These are phyloP conservation scores for Geotrichum reessii DNA, from an alignment of 1,139 yeast genomes.

Conservation along the genomic window DNA sequence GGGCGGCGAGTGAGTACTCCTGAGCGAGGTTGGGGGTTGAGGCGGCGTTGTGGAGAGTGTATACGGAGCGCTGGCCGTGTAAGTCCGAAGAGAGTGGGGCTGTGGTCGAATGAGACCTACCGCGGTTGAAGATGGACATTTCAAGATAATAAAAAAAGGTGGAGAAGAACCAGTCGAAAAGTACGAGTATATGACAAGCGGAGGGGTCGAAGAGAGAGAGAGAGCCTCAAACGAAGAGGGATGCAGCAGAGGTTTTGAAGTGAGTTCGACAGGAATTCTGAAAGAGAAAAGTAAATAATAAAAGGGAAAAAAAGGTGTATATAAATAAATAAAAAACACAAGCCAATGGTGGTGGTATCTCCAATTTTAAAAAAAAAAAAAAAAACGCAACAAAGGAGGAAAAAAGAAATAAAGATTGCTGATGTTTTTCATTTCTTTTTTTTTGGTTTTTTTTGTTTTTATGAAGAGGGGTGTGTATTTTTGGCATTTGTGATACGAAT, in stretches of 20 bases:
- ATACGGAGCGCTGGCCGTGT: neutral
- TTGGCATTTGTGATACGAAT: too few species aligned
- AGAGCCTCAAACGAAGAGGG: neutral
- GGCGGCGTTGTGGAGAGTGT: slow-evolving; percentile 4
- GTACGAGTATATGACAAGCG: neutral
- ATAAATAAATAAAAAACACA: neutral
- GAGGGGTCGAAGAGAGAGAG: neutral
- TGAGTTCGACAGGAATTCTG: neutral
- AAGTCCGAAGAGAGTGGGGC: slow-evolving; percentile 6
- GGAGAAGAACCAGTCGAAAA: neutral
- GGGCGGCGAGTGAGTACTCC: neutral
- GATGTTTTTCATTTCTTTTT: neutral
- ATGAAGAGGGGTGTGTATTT: neutral
- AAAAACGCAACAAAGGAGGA: neutral
- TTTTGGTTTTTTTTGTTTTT: too few species aligned
- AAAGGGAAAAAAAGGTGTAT: too few species aligned
- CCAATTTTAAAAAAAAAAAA: neutral
- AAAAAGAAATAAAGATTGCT: neutral
- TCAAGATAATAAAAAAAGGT: too few species aligned
- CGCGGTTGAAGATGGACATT: slow-evolving; percentile 11
- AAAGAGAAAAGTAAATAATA: too few species aligned
- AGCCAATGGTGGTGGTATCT: neutral
- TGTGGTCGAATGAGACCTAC: slow-evolving; percentile 12
- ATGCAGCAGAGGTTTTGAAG: neutral
- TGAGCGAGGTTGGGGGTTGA: slow-evolving; percentile 7